Evolutionary conservation across 106 monocot genomes (phyloP), one percentile per base, ranked within the genome.

Genomic region (Chionographis japonica): DNA sequence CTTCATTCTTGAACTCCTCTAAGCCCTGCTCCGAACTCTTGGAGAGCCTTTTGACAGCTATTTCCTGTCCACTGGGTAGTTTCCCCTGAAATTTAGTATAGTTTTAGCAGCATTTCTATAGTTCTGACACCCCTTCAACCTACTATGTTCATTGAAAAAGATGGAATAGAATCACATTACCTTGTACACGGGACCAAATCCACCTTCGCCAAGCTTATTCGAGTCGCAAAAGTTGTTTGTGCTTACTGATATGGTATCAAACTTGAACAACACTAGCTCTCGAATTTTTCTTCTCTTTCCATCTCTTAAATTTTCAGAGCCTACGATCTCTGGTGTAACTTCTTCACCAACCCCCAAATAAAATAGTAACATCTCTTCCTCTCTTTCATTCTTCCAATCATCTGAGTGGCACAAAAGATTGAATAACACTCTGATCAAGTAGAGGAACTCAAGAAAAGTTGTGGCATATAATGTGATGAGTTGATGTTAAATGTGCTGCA

Each of bases 111-210:
- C 37, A 12, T 60, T 9, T 8, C 10, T 35, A 8, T 17, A 60
- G 12, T 7, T 10, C 20, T 27, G 27, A 27, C 27, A 27, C 27
- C 1, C 27, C 0, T 27, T 27, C 27, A 27, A 27, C 27, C 27
- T 27, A 27, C 27, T 27, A 27, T 62, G 11, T 2, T 42, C 15
- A 15, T 2, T 41, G 15, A 63, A 18, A 42, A 39, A 8, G 2
- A 17, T 14, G 16, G 4, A 4, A 46, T 5, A 52, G 14, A 50
- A 17, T 3, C 5, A 11, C 4, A 37, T 8, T 78, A 80, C 74
- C 80, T 65, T 80, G 54, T 80, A 80, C 0, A 80, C 74, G 1
- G 69, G 65, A 37, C 74, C 80, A 49, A 80, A 80, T 12, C 74
- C 80, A n/a, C 80, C 80, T 60, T 75, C 65, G 17, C 80, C 80